Evolutionary conservation across 768 basidiomycete genomes (phyloP).

Genomic region (Myochromella boudieri): DNA sequence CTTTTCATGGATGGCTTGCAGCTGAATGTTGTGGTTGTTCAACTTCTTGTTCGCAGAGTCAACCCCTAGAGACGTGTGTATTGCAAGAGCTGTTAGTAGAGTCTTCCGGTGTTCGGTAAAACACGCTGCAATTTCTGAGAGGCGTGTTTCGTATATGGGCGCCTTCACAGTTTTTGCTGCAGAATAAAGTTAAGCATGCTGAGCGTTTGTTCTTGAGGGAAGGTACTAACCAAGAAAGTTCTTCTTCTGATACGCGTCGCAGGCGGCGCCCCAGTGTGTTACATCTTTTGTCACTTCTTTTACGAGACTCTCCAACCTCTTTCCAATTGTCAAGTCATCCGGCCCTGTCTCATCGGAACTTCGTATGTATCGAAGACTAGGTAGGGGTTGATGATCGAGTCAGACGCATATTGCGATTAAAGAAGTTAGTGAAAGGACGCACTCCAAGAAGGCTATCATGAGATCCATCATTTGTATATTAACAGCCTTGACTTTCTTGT

Average conservation of each 20-base stretch:
- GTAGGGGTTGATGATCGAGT: neutral
- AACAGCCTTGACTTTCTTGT: slow-evolving; percentile 45
- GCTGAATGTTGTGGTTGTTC: slow-evolving; percentile 16
- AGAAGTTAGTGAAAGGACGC: slow-evolving; percentile 21
- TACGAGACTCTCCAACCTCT: slow-evolving; percentile 28
- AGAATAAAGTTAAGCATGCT: neutral
- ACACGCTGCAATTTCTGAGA: slow-evolving; percentile 28
- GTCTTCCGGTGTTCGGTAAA: slow-evolving; percentile 37
- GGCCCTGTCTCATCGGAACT: slow-evolving; percentile 24
- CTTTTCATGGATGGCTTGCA: slow-evolving; percentile 27
- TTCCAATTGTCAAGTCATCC: slow-evolving; percentile 30
- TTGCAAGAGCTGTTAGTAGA: slow-evolving; percentile 33
- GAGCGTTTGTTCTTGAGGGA: neutral
- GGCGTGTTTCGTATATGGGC: slow-evolving; percentile 34
- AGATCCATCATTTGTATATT: slow-evolving; percentile 51
- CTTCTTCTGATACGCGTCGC: slow-evolving; percentile 47
- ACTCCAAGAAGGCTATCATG: slow-evolving; percentile 48
- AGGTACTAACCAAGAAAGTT: slow-evolving; percentile 33
- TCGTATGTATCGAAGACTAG: slow-evolving; percentile 28
- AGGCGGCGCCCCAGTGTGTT: slow-evolving; percentile 40
- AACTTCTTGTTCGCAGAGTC: slow-evolving; percentile 34
- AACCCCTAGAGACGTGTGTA: slow-evolving; percentile 37
- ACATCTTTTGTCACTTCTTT: slow-evolving; percentile 37
- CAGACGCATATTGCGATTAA: too few species aligned
- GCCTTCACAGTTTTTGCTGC: slow-evolving; percentile 37